Evolutionary conservation across 2,329 filamentous ascomycete species (phyloP).

Genomic region (Beauveria caledonica): DNA sequence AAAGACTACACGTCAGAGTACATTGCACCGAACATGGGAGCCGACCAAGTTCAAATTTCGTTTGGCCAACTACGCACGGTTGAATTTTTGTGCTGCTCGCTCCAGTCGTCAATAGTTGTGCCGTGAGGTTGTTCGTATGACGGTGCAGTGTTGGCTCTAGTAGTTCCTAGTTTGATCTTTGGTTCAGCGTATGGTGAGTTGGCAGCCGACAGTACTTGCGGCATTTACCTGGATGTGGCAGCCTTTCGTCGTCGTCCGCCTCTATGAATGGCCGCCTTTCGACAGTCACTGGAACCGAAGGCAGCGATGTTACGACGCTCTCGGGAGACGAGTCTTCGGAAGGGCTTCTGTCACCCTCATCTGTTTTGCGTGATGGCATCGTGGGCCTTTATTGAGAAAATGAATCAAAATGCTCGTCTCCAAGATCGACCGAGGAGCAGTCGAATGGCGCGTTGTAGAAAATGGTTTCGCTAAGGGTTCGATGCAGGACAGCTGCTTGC

Average conservation of each 20-base stretch:
- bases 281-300: constrained; percentile 19
- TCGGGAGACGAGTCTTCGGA: background rate
- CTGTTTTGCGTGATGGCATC: background rate
- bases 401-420: too few relatives aligned
- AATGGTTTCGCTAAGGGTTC: too few relatives aligned
- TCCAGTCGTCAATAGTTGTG: constrained; percentile 25
- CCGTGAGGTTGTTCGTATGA: constrained; percentile 26
- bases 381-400: background rate
- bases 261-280: constrained; percentile 23
- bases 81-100: constrained; percentile 22
- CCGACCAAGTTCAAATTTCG: too few relatives aligned
- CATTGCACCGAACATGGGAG: too few relatives aligned
- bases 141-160: constrained; percentile 27
- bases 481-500: too few relatives aligned
- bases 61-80: constrained; percentile 16
- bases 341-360: background rate
- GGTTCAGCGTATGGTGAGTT: background rate
- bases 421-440: too few relatives aligned
- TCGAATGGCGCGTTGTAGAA: too few relatives aligned
- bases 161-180: constrained; percentile 20
- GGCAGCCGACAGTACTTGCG: background rate
- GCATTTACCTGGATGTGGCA: constrained; percentile 17
- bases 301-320: background rate
- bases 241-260: constrained; percentile 19
- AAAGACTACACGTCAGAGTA: background rate